Conservation (phyloP, 2,329 filamentous ascomycete genomes). For the Fusarium buxicola region DNA sequence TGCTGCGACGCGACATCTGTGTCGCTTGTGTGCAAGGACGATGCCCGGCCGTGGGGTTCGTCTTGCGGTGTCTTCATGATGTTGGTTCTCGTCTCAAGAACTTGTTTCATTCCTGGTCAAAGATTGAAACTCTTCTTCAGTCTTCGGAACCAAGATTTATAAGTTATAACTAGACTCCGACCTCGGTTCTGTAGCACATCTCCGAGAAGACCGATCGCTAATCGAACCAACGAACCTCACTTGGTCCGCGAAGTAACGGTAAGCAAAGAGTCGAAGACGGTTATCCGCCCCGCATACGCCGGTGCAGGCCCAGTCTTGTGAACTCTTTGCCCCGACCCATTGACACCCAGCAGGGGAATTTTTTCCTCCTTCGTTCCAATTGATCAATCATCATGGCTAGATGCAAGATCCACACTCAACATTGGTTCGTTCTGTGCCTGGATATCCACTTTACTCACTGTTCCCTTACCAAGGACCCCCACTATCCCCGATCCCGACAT, state of each 20-base stretch:
- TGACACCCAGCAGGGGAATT: conserved; percentile 1
- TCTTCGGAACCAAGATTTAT: not conserved
- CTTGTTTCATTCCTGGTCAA: not conserved
- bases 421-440: conserved; percentile 7
- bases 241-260: not conserved
- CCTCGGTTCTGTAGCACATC: not conserved
- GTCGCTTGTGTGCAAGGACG: conserved; percentile 8
- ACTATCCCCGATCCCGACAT: conserved; percentile 1
- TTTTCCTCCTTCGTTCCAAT: conserved; percentile 8
- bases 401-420: conserved; percentile 2
- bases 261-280: not conserved
- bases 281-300: not conserved
- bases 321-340: not conserved
- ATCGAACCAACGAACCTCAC: not conserved
- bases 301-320: conserved; percentile 3
- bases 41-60: not conserved
- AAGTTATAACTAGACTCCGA: not conserved
- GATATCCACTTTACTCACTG: conserved; percentile 18
- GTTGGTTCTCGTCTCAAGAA: not conserved
- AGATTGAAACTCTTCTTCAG: not conserved
- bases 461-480: conserved; percentile 4
- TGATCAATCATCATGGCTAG: conserved; percentile 21
- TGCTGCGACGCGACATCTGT: not conserved
- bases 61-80: conserved; percentile 20
- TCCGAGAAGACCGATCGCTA: not conserved